These are phyloP conservation scores for Alternaria sp. DNA, from an alignment of 2,329 filamentous ascomycete species.

Conservation along the genomic window DNA sequence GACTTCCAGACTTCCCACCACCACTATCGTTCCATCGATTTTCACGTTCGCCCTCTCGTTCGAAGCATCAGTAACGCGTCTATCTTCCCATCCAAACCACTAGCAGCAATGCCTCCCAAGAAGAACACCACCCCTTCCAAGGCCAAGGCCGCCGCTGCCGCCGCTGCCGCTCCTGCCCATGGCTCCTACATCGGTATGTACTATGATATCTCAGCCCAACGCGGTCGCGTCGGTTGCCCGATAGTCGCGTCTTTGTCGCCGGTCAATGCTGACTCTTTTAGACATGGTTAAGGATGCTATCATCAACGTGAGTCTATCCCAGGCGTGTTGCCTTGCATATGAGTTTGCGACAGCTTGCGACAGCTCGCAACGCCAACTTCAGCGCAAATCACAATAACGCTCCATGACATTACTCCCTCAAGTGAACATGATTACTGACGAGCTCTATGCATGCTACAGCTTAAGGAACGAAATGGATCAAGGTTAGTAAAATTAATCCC, in stretches of 20 bases:
- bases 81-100: conserved; percentile 32
- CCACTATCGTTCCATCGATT: conserved; percentile 28
- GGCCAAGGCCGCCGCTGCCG: conserved; percentile 64
- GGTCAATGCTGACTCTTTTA: conserved; percentile 61
- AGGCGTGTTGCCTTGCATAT: conserved; percentile 53
- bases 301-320: conserved; percentile 68
- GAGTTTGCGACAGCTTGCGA: conserved; percentile 23
- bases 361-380: conserved; percentile 42
- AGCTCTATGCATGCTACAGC: conserved; percentile 56
- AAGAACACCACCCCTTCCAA: conserved; percentile 61
- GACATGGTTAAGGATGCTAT: conserved; percentile 78
- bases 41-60: conserved; percentile 36
- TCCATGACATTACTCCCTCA: conserved; percentile 11
- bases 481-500: conserved; percentile 61
- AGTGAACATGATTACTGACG: conserved; percentile 54
- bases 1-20: conserved; percentile 35
- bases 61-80: conserved; percentile 38
- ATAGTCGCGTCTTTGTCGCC: conserved; percentile 56
- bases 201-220: conserved; percentile 54
- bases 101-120: conserved; percentile 68
- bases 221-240: conserved; percentile 53
- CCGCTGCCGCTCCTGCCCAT: conserved; percentile 61
- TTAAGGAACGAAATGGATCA: conserved; percentile 73
- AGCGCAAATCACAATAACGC: conserved; percentile 36
- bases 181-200: conserved; percentile 69